Conservation (phyloP, 257 asterid genomes). For the Phtheirospermum japonicum region DNA sequence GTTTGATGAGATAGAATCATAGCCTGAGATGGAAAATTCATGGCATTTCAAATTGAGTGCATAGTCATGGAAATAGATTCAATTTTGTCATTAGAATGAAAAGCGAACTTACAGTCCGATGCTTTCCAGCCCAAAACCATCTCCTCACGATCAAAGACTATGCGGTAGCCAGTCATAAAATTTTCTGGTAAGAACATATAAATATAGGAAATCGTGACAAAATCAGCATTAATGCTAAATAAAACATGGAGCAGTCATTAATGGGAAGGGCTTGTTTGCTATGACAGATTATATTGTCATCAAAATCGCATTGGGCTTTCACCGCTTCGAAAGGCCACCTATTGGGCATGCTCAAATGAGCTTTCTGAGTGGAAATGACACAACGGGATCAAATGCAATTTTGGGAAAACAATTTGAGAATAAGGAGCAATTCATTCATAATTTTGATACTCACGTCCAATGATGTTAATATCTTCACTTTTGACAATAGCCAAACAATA, state of each 20-base stretch:
- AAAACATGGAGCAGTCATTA: too few relatives aligned
- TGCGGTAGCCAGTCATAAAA: slow-evolving; percentile 83
- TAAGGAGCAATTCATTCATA: background rate
- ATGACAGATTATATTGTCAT: too few relatives aligned
- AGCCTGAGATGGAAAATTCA: slow-evolving; percentile 41
- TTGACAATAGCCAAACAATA: slow-evolving; percentile 81
- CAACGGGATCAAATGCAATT: background rate
- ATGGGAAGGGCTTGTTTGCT: too few relatives aligned
- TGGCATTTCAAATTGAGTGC: slow-evolving; percentile 3
- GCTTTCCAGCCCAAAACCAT: slow-evolving; percentile 87
- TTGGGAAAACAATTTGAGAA: background rate
- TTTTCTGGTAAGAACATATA: slow-evolving; percentile 54
- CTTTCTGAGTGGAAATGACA: background rate
- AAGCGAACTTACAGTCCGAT: slow-evolving; percentile 69
- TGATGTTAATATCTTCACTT: slow-evolving; percentile 73
- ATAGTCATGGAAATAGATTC: too few relatives aligned
- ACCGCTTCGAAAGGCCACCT: too few relatives aligned
- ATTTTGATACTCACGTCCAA: slow-evolving; percentile 80
- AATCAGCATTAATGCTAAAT: too few relatives aligned
- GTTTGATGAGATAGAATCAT: slow-evolving; percentile 45
- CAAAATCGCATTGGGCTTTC: too few relatives aligned
- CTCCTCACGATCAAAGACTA: slow-evolving; percentile 83
- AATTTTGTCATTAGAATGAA: too few relatives aligned
- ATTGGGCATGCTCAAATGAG: background rate
- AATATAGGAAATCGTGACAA: slow-evolving; percentile 1